phyloP scores from a whole-genome alignment of 1,284 basidiomycete species.

The Marasmius tenuissimus region DNA sequence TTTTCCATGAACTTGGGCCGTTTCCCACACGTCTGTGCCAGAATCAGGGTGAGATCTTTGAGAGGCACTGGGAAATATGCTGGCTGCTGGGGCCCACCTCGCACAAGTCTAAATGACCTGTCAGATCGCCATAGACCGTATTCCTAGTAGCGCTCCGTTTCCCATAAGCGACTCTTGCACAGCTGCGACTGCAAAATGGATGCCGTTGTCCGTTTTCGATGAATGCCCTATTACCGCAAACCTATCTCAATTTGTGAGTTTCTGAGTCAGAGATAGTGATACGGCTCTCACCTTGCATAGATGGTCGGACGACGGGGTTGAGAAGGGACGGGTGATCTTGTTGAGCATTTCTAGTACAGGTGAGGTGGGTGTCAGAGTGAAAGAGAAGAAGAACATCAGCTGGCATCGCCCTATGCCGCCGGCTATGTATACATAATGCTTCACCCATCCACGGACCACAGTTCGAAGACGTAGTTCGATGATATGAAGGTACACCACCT shows the following conservation, averaged over 20 bases:
- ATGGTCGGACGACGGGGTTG: not conserved
- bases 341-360: not conserved
- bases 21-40: conserved; percentile 49
- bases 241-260: not conserved
- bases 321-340: not conserved
- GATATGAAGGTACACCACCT: no score
- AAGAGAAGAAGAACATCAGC: no score
- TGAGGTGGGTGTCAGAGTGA: no score
- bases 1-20: conserved; percentile 60
- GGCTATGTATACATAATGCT: no score
- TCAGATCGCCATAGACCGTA: no score
- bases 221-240: not conserved
- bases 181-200: not conserved
- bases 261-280: not conserved
- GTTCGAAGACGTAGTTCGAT: no score
- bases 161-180: not conserved
- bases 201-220: not conserved
- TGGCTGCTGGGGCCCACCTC: not conserved
- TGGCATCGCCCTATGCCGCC: no score
- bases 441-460: no score
- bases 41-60: not conserved
- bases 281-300: not conserved
- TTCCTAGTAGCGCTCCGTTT: not conserved
- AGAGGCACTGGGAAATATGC: not conserved
- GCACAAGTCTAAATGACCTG: not conserved